A percentile compares a stretch with the other conserved stretches of the same genome.
These are phyloP conservation scores for Celoporthe dispersa DNA, from an alignment of 2,329 filamentous ascomycete species.

Conservation along the genomic window DNA sequence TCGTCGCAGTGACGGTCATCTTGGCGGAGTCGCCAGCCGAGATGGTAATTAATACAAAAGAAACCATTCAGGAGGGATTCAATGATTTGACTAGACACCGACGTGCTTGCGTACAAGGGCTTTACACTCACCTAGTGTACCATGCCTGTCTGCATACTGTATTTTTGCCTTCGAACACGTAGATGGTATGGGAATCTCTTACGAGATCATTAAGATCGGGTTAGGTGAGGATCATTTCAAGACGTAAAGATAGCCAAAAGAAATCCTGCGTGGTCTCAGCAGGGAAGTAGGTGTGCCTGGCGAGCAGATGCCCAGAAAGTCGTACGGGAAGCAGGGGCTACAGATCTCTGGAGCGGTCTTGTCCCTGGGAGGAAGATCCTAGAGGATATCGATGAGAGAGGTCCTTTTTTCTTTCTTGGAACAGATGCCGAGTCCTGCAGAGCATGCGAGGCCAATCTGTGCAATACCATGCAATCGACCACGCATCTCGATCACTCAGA, in stretches of 20 bases:
- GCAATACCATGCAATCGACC: not conserved
- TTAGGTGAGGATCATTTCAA: conserved; percentile 10
- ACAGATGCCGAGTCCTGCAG: not conserved
- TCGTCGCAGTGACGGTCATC: no score
- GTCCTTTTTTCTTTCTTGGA: not conserved
- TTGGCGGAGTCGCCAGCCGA: no score
- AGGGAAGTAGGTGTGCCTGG: conserved; percentile 17
- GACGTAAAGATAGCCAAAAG: conserved; percentile 8
- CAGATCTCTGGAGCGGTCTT: conserved; percentile 22
- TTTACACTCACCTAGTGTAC: conserved; percentile 12
- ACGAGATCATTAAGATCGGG: conserved; percentile 10
- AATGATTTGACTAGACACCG: not conserved
- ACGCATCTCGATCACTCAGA: not conserved
- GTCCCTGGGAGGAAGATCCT: conserved; percentile 18
- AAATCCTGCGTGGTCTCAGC: conserved; percentile 8
- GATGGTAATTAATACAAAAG: no score
- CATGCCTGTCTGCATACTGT: conserved; percentile 15
- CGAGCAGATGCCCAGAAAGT: conserved; percentile 30
- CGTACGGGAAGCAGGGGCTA: conserved; percentile 31
- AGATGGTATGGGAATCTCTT: not conserved
- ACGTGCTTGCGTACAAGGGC: not conserved
- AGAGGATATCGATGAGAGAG: not conserved
- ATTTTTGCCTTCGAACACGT: conserved; percentile 8
- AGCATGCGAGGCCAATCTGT: not conserved
- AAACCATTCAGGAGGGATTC: no score